phyloP scores from a whole-genome alignment of 108 stramenopile genomes.

The Discostella stelligeroides region DNA sequence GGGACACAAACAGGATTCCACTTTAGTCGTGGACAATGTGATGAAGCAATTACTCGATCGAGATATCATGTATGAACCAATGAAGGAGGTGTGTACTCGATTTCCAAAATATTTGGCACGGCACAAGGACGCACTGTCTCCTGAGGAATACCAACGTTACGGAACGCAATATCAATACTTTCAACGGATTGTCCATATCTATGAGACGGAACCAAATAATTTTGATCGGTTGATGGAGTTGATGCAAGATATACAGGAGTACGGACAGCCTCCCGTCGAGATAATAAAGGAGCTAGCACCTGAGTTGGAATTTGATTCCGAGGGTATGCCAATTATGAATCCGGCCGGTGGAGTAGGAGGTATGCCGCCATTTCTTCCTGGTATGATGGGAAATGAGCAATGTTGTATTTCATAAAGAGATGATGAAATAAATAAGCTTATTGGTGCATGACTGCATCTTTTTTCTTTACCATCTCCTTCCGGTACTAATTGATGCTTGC shows the following conservation, averaged over 20 bases:
- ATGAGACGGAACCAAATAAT: conserved; percentile 94
- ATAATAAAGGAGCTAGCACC: conserved; percentile 97
- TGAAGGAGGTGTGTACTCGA: conserved; percentile 80
- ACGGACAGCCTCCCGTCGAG: conserved; percentile 94
- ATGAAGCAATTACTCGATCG: conserved; percentile 92
- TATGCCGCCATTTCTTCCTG: conserved; percentile 2
- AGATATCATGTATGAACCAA: conserved; percentile 98
- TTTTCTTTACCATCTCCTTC: not conserved
- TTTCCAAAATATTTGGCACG: conserved; percentile 94
- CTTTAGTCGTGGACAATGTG: conserved; percentile 81
- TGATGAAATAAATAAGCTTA: not conserved
- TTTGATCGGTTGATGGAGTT: conserved; percentile 83
- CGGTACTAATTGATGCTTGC: not conserved
- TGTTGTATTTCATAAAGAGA: conserved; percentile 21
- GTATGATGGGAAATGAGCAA: conserved; percentile 9
- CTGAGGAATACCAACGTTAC: conserved; percentile 65
- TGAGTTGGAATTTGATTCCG: conserved; percentile 90
- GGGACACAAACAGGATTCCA: conserved; percentile 30
- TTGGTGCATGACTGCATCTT: not conserved
- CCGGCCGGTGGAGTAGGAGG: conserved; percentile 14
- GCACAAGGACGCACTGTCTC: conserved; percentile 51
- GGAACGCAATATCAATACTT: conserved; percentile 90
- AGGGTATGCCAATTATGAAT: conserved; percentile 93
- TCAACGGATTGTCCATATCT: conserved; percentile 85
- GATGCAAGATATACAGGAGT: conserved; percentile 94